A percentile compares a stretch with the other conserved stretches of the same genome.
Conservation (phyloP, 2,329 filamentous ascomycete species). For the Aspergillus niger region DNA sequence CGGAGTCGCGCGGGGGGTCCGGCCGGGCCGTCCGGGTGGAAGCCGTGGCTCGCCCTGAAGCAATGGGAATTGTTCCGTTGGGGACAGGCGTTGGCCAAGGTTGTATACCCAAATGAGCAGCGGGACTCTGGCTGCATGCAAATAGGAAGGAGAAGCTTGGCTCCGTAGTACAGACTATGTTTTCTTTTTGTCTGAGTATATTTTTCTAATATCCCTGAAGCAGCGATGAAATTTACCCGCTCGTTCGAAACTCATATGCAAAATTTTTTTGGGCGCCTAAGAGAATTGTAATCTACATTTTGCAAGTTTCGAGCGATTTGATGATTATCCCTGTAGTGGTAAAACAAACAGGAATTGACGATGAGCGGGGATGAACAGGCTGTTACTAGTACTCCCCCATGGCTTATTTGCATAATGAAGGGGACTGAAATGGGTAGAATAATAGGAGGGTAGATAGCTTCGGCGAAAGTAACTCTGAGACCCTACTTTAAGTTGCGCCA, state of each 20-base stretch:
- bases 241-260: slow-evolving; percentile 27
- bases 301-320: neutral
- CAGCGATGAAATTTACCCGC: slow-evolving; percentile 40
- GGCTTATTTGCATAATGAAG: neutral
- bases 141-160: slow-evolving; percentile 42
- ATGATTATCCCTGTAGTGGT: neutral
- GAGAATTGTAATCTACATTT: slow-evolving; percentile 8
- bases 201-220: slow-evolving; percentile 43
- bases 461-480: too few species aligned
- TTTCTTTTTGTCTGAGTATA: slow-evolving; percentile 41
- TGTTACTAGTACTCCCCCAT: neutral
- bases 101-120: slow-evolving; percentile 25
- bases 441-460: too few species aligned
- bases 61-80: slow-evolving; percentile 26
- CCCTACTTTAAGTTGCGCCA: neutral
- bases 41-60: slow-evolving; percentile 17
- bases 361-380: neutral
- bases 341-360: neutral
- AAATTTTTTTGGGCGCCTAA: slow-evolving; percentile 3
- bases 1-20: slow-evolving; percentile 15
- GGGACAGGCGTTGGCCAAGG: slow-evolving; percentile 26
- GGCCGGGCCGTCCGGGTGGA: slow-evolving; percentile 7
- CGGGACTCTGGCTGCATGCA: slow-evolving; percentile 33
- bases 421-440: too few species aligned
- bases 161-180: slow-evolving; percentile 37